Conservation (phyloP, 129 eudicot genomes). For the Oenanthe sinensis region DNA sequence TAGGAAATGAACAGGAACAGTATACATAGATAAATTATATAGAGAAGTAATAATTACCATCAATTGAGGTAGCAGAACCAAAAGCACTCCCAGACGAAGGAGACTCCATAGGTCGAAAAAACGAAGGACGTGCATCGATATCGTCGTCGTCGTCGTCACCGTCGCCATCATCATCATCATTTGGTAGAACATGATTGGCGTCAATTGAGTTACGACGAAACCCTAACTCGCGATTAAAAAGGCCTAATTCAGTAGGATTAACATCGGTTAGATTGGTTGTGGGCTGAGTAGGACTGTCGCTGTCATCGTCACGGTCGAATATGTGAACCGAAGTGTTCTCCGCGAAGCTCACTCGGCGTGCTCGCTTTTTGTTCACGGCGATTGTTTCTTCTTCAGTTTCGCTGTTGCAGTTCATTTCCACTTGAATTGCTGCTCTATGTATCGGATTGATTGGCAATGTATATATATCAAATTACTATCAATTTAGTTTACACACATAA, state of each 20-base stretch:
- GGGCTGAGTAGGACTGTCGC: slow-evolving; percentile 32
- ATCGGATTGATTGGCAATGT: neutral
- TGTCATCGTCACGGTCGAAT: slow-evolving; percentile 71
- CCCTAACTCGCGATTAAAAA: slow-evolving; percentile 21
- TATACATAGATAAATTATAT: neutral
- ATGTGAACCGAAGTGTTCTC: slow-evolving; percentile 75
- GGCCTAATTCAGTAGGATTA: slow-evolving; percentile 3
- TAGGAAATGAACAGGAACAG: neutral
- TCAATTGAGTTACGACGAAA: slow-evolving; percentile 17
- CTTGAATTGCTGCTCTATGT: neutral
- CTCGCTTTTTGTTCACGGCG: slow-evolving; percentile 45
- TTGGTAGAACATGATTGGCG: slow-evolving; percentile 15
- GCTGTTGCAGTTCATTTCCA: slow-evolving; percentile 27
- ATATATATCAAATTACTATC: too few species aligned
- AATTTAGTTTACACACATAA: too few species aligned
- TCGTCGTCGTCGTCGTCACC: slow-evolving; percentile 30
- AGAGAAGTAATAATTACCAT: slow-evolving; percentile 33
- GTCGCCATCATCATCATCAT: slow-evolving; percentile 27
- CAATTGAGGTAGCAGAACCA: slow-evolving; percentile 75
- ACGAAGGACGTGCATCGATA: slow-evolving; percentile 28
- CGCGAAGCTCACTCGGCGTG: slow-evolving; percentile 92
- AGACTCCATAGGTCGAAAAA: slow-evolving; percentile 48
- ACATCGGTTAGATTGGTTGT: slow-evolving; percentile 9
- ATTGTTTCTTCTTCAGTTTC: slow-evolving; percentile 41
- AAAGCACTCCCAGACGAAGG: slow-evolving; percentile 70